Evolutionary conservation across 768 basidiomycete genomes (phyloP).

Genomic region (Cystofilobasidium capitatum): DNA sequence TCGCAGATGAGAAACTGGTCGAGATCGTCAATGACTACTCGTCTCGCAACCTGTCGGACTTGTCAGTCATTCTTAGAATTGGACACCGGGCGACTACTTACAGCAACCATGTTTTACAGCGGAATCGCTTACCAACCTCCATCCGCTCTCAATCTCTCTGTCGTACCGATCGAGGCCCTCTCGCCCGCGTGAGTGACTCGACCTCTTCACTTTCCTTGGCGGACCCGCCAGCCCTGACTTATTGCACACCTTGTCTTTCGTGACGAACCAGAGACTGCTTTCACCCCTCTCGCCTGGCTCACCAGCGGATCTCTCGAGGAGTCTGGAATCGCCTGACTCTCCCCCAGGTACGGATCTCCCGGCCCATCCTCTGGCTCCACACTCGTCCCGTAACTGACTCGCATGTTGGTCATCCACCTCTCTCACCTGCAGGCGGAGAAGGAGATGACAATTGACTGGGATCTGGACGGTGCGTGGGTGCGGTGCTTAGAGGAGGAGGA

Average conservation of each 20-base stretch:
- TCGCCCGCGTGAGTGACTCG: background rate
- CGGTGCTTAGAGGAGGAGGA: constrained; percentile 10
- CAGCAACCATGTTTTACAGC: background rate
- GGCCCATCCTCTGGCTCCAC: background rate
- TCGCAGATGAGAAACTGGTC: constrained; percentile 13
- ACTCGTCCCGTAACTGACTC: background rate
- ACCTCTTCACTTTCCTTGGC: background rate
- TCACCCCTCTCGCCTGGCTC: constrained; percentile 12
- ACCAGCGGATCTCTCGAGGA: constrained; percentile 14
- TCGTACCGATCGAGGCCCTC: constrained; percentile 12
- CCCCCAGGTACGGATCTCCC: background rate
- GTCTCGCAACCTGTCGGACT: background rate
- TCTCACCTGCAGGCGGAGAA: constrained; percentile 3
- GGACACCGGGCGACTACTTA: background rate
- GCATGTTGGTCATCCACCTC: background rate
- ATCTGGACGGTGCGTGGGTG: constrained; percentile 2
- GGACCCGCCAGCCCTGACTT: background rate
- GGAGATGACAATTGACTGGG: constrained; percentile 7
- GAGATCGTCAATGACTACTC: constrained; percentile 13
- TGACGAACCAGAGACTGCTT: constrained; percentile 13
- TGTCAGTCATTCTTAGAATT: constrained; percentile 1
- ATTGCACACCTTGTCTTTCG: background rate
- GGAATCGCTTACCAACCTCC: constrained; percentile 14
- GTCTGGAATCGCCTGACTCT: constrained; percentile 11
- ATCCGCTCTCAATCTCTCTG: constrained; percentile 4